Conservation (phyloP, 345 rosid species). For the Eucalyptus curtisii region DNA sequence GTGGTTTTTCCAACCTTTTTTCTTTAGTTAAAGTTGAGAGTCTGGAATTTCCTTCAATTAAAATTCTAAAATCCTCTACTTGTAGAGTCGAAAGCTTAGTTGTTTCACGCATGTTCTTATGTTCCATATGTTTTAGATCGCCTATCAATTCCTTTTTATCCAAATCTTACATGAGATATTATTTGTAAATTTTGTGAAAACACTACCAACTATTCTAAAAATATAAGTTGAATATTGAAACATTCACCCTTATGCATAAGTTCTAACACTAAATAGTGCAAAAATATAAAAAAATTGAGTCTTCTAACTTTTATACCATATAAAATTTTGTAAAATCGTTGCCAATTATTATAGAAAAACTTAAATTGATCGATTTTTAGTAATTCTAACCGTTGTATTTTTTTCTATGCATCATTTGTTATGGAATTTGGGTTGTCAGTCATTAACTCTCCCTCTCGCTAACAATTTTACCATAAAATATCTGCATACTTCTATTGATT, state of each 20-base stretch:
- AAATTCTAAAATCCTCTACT: not conserved
- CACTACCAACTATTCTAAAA: not conserved
- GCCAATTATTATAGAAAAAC: not conserved
- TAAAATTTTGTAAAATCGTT: not conserved
- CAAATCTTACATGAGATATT: not conserved
- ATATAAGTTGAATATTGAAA: not conserved
- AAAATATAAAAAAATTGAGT: rapidly evolving
- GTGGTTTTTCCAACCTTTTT: not conserved
- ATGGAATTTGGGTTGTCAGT: not conserved
- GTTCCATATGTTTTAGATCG: not conserved
- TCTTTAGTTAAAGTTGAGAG: not conserved
- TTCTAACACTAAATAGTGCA: not conserved
- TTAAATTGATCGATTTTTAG: not conserved
- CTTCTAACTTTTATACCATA: not conserved
- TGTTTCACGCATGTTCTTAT: not conserved
- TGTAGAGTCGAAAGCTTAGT: not conserved
- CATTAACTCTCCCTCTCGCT: not conserved
- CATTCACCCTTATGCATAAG: not conserved
- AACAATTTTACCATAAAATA: not conserved
- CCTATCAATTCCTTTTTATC: not conserved
- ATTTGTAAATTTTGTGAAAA: not conserved
- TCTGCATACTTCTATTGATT: not conserved
- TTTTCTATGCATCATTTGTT: not conserved
- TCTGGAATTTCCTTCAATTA: not conserved
- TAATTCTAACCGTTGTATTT: not conserved